Conservation (phyloP, 768 basidiomycete species). For the Leccinum fibrillosum region DNA sequence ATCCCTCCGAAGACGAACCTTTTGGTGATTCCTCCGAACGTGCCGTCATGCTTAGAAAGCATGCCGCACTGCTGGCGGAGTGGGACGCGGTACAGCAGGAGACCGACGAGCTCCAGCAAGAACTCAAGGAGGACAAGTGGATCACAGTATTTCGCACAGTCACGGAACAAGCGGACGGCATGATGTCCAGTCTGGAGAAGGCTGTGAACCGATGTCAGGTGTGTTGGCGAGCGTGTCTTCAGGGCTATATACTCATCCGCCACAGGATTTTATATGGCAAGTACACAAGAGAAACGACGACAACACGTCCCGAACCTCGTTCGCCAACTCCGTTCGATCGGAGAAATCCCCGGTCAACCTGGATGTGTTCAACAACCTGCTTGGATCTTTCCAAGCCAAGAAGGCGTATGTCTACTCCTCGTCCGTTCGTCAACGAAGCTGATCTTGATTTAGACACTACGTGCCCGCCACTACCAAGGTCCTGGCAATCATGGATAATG, state of each 20-base stretch:
- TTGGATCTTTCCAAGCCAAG: constrained; percentile 82
- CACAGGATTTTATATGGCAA: constrained; percentile 83
- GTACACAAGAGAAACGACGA: constrained; percentile 61
- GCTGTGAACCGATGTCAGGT: constrained; percentile 89
- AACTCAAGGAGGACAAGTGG: constrained; percentile 97
- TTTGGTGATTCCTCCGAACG: constrained; percentile 40
- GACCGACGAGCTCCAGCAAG: constrained; percentile 79
- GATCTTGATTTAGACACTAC: constrained; percentile 65
- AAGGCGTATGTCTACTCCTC: constrained; percentile 60
- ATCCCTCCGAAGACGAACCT: constrained; percentile 47
- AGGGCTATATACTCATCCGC: neutral
- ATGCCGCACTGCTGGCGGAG: constrained; percentile 65
- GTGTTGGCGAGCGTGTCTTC: constrained; percentile 22
- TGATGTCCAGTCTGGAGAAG: constrained; percentile 97
- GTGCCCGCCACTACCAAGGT: constrained; percentile 92
- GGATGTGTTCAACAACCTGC: constrained; percentile 62
- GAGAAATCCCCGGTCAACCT: constrained; percentile 53
- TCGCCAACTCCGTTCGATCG: constrained; percentile 44
- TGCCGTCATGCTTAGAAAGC: constrained; percentile 61
- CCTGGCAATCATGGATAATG: constrained; percentile 90
- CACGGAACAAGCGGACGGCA: constrained; percentile 92
- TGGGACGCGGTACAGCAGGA: constrained; percentile 83
- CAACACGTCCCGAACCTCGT: constrained; percentile 37
- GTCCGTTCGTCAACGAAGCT: constrained; percentile 9
- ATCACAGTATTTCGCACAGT: constrained; percentile 92